Conservation (phyloP, 257 asterid genomes). For the Rhazya stricta region DNA sequence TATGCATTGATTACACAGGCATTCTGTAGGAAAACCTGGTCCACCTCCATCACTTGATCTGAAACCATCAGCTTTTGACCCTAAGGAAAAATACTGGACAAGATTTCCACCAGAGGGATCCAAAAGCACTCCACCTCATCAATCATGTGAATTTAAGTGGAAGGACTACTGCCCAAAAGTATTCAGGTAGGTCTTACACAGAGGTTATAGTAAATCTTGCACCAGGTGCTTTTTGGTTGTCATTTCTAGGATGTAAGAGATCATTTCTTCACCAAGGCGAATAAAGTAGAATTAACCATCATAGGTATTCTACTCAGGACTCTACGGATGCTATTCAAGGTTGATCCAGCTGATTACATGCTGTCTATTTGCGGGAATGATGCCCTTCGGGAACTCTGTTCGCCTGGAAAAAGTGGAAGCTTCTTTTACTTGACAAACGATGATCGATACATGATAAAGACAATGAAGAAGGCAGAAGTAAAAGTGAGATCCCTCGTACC, state of each 20-base stretch:
- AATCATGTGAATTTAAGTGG: constrained; percentile 85
- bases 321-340: constrained; percentile 79
- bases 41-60: constrained; percentile 79
- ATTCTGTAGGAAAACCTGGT: constrained; percentile 84
- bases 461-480: constrained; percentile 96
- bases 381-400: constrained; percentile 82
- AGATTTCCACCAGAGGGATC: constrained; percentile 91
- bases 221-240: neutral
- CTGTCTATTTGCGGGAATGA: constrained; percentile 87
- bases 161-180: constrained; percentile 97
- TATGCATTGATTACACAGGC: constrained; percentile 39
- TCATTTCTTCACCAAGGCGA: neutral
- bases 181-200: constrained; percentile 46
- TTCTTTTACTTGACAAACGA: constrained; percentile 88
- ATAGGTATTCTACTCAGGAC: constrained; percentile 36
- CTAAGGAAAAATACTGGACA: constrained; percentile 90
- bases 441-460: constrained; percentile 96
- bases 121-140: constrained; percentile 80
- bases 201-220: neutral
- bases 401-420: constrained; percentile 96
- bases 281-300: neutral
- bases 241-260: neutral
- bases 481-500: constrained; percentile 44
- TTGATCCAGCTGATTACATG: constrained; percentile 97
- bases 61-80: constrained; percentile 88